Conservation (phyloP, 78 protist genomes). For the Speleostelium caveatum region DNA sequence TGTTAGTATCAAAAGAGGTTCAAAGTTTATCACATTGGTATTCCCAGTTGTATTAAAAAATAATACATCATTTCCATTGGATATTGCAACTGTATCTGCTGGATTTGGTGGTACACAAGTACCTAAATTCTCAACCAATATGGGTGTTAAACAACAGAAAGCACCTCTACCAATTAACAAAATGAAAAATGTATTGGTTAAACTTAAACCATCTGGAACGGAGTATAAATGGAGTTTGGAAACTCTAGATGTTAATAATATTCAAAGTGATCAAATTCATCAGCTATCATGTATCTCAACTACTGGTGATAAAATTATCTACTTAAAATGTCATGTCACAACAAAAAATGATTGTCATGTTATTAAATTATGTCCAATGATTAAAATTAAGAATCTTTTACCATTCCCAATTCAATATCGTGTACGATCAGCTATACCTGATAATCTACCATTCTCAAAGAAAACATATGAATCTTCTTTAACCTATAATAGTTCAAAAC, state of each 20-base stretch:
- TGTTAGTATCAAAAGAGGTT: slow-evolving; percentile 40
- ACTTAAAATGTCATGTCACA: slow-evolving; percentile 10
- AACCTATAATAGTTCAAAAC: slow-evolving; percentile 5
- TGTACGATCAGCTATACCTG: slow-evolving; percentile 17
- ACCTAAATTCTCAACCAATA: slow-evolving; percentile 33
- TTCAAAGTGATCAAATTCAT: background rate
- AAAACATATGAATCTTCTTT: background rate
- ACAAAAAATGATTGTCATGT: slow-evolving; percentile 19
- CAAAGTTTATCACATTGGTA: slow-evolving; percentile 37
- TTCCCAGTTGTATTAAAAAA: slow-evolving; percentile 49
- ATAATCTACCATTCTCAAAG: background rate
- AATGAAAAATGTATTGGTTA: slow-evolving; percentile 47
- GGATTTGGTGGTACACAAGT: slow-evolving; percentile 49
- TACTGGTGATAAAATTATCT: slow-evolving; percentile 16
- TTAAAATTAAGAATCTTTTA: slow-evolving; percentile 36
- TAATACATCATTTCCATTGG: slow-evolving; percentile 26
- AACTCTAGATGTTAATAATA: slow-evolving; percentile 24
- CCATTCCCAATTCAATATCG: slow-evolving; percentile 54
- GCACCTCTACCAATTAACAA: slow-evolving; percentile 43
- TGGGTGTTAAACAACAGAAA: slow-evolving; percentile 6
- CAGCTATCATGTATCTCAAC: background rate
- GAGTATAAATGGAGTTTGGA: slow-evolving; percentile 52
- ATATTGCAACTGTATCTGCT: slow-evolving; percentile 52
- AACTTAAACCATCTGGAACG: slow-evolving; percentile 51
- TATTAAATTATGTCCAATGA: slow-evolving; percentile 37